phyloP scores from a whole-genome alignment of 768 basidiomycete genomes.

The Mrakia gelida region DNA sequence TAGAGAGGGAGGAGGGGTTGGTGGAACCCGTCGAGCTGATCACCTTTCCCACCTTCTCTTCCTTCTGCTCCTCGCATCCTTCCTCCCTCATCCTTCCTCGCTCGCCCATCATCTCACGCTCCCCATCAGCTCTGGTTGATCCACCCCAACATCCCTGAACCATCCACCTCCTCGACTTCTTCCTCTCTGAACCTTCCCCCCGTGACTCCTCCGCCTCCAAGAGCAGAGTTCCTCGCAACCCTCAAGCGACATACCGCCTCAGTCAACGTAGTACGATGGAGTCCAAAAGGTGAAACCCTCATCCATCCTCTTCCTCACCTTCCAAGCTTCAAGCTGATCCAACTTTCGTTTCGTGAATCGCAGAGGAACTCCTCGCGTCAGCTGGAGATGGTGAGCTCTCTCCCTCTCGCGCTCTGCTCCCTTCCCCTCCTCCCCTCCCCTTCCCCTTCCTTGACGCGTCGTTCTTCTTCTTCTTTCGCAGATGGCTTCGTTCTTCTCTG shows the following conservation, averaged over 20 bases:
- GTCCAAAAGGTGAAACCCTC: slow-evolving; percentile 70
- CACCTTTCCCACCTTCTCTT: neutral
- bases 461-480: slow-evolving; percentile 42
- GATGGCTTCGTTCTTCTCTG: slow-evolving; percentile 98
- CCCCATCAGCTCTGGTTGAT: slow-evolving; percentile 79
- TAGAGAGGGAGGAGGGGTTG: neutral
- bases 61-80: neutral
- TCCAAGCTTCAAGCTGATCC: neutral
- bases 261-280: slow-evolving; percentile 94
- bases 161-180: slow-evolving; percentile 38
- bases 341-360: slow-evolving; percentile 9
- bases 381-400: slow-evolving; percentile 82
- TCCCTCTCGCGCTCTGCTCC: slow-evolving; percentile 37
- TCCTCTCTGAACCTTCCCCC: slow-evolving; percentile 34
- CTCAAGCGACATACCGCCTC: slow-evolving; percentile 86
- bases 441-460: neutral
- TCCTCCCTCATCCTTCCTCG: neutral
- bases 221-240: slow-evolving; percentile 93
- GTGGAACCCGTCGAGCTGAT: neutral
- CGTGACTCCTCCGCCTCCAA: slow-evolving; percentile 58
- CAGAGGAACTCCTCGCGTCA: slow-evolving; percentile 87
- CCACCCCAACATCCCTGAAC: slow-evolving; percentile 78
- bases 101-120: neutral
- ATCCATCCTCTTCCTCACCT: too few species aligned
- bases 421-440: neutral